Evolutionary conservation across 768 basidiomycete genomes (phyloP), one percentile per base, ranked within the genome.

Genomic region (Nevesoporus exiguus): DNA sequence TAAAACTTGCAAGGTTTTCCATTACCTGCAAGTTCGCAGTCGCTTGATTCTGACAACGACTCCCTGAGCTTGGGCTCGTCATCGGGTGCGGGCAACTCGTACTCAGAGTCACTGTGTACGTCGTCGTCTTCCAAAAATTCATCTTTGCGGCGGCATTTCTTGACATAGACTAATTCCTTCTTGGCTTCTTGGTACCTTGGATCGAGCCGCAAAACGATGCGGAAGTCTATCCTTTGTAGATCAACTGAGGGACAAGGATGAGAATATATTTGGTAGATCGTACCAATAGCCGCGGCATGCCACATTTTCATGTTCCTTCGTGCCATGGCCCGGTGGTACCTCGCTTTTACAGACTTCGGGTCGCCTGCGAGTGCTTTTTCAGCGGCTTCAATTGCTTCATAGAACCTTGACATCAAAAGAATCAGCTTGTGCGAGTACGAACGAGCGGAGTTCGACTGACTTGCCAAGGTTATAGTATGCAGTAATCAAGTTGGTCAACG

Each of bases 1-100:
- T 83, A 80, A 60, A 77, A 79, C 34, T 76, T 71, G 61, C 81
- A 83, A 0, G 80, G 76, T 2, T 74, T 71, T 7, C 75, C 75
- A 52, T 80, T 82, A 3, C 80, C 81, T 2, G 63, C 62, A 56
- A 80, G 80, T 44, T 69, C 66, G 54, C 71, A 80, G 54, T 83
- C 81, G 53, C 78, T 79, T 4, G 77, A 78, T 61, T 82, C 81
- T 0, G 77, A 80, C 7, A 73, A 68, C 3, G 74, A 73, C 7
- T 71, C 74, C 31, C 76, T 75, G 7, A 71, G 50, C 13, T 67
- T 61, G 2, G 70, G 67, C 4, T 73, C 72, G 3, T 63, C 59
- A 4, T 49, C 57, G 0, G 48, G 52, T 7, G 17, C 15, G n/a
- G 65, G 63, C 2, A 25, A 33, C 39, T 60, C 56, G n/a, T 62